phyloP scores from a whole-genome alignment of 768 basidiomycete species.

The Tricholoma sp. region DNA sequence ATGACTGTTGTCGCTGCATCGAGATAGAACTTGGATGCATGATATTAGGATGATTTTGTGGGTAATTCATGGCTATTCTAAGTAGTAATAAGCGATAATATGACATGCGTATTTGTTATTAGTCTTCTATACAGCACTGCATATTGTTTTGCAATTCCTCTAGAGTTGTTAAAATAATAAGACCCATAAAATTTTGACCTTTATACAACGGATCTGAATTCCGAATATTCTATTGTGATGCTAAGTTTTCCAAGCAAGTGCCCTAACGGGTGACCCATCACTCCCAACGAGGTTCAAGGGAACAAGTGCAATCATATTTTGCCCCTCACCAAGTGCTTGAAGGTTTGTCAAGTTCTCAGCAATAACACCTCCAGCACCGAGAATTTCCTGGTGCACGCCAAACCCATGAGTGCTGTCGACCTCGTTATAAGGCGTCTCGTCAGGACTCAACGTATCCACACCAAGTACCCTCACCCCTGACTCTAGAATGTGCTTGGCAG shows the following conservation, averaged over 20 bases:
- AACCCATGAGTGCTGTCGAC: constrained; percentile 34
- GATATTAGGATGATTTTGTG: neutral
- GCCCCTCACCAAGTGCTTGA: constrained; percentile 28
- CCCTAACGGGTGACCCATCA: constrained; percentile 71
- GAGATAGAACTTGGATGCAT: constrained; percentile 4
- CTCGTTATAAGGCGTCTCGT: constrained; percentile 46
- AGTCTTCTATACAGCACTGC: neutral
- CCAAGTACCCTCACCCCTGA: constrained; percentile 55
- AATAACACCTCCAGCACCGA: constrained; percentile 60
- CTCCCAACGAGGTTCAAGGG: constrained; percentile 53
- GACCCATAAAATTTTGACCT: too few relatives aligned
- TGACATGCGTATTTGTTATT: too few relatives aligned
- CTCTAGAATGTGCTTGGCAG: constrained; percentile 43
- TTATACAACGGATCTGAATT: too few relatives aligned
- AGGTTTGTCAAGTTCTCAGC: constrained; percentile 67
- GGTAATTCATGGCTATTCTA: neutral
- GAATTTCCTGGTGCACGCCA: constrained; percentile 51
- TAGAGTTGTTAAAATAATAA: too few relatives aligned
- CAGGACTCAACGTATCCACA: constrained; percentile 62
- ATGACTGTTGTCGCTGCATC: constrained; percentile 36
- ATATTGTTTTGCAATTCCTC: neutral
- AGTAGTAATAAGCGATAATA: neutral
- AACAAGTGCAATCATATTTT: constrained; percentile 42
- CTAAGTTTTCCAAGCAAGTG: constrained; percentile 42
- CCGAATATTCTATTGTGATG: neutral